Conservation (phyloP, 345 rosid genomes). For the Psidium friedrichsthalianum region DNA sequence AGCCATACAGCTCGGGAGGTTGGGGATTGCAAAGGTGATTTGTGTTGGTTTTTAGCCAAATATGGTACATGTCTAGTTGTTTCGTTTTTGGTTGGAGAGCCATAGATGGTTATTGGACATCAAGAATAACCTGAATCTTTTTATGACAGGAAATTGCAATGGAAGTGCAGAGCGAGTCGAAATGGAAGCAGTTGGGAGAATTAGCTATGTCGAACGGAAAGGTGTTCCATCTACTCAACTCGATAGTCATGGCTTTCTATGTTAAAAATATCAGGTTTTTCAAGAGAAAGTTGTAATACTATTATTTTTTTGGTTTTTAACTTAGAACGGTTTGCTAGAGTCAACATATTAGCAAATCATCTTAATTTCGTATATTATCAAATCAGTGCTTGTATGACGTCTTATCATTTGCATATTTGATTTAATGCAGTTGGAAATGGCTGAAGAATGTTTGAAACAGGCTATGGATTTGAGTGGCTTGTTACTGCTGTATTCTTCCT, state of each 20-base stretch:
- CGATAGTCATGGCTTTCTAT: neutral
- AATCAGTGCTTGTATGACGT: neutral
- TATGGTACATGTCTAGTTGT: neutral
- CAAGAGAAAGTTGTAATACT: neutral
- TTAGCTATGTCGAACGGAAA: slow-evolving; percentile 94
- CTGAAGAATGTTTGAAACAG: slow-evolving; percentile 89
- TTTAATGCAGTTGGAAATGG: slow-evolving; percentile 79
- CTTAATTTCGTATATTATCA: neutral
- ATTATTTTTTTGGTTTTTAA: neutral
- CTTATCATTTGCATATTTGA: slow-evolving; percentile 6
- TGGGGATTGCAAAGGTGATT: slow-evolving; percentile 80
- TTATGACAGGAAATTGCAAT: slow-evolving; percentile 65
- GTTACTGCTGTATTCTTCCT: slow-evolving; percentile 85
- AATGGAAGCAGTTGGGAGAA: slow-evolving; percentile 98
- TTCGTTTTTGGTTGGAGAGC: neutral
- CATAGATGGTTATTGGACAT: neutral
- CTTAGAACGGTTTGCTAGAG: neutral
- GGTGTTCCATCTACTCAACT: slow-evolving; percentile 25
- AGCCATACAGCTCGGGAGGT: slow-evolving; percentile 89
- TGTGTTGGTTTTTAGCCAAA: neutral
- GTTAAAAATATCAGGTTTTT: neutral
- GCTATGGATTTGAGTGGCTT: slow-evolving; percentile 97
- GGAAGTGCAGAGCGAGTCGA: slow-evolving; percentile 79
- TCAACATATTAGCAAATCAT: neutral
- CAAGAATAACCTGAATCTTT: neutral